Percentiles rank a stretch among this genome's conserved stretches.
Evolutionary conservation across 169 alveolate genomes (phyloP).

Genomic region (Plasmodium inui): DNA sequence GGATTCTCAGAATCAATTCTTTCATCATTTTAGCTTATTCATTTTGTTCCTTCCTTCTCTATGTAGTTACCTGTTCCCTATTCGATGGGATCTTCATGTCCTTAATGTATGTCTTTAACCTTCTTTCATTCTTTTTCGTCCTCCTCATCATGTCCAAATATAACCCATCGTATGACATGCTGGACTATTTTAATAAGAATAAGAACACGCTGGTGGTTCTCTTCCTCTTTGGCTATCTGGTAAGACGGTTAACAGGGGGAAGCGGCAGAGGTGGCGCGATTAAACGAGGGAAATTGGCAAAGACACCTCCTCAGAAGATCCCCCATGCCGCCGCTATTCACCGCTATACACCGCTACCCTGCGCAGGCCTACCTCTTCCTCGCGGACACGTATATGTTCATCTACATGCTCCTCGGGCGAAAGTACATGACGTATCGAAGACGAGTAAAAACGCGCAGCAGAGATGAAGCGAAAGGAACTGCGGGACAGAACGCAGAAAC

Average conservation of each 20-base stretch:
- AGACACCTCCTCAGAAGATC: neutral
- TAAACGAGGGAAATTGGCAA: neutral
- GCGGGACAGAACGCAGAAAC: neutral
- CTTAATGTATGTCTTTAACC: conserved; percentile 7
- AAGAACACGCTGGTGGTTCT: conserved; percentile 38
- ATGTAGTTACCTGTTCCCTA: conserved; percentile 5
- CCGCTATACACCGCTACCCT: too few species aligned
- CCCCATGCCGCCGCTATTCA: neutral
- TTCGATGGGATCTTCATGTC: conserved; percentile 59
- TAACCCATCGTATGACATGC: conserved; percentile 21
- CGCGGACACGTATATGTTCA: conserved; percentile 35
- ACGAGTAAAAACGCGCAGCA: neutral
- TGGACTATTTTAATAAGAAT: conserved; percentile 9
- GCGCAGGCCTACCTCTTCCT: conserved; percentile 39
- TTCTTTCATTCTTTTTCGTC: conserved; percentile 10
- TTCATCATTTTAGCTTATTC: conserved; percentile 19
- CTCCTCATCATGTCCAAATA: conserved; percentile 14
- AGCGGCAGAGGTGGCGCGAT: too few species aligned
- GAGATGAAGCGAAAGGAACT: neutral
- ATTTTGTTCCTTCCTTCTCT: neutral
- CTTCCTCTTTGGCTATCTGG: conserved; percentile 16
- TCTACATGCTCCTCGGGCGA: conserved; percentile 59
- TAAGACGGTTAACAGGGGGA: neutral
- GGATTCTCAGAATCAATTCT: conserved; percentile 15
- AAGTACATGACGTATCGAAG: conserved; percentile 36